Evolutionary conservation across 2,329 filamentous ascomycete genomes (phyloP).

Genomic region (Aspergillus carbonarius): DNA sequence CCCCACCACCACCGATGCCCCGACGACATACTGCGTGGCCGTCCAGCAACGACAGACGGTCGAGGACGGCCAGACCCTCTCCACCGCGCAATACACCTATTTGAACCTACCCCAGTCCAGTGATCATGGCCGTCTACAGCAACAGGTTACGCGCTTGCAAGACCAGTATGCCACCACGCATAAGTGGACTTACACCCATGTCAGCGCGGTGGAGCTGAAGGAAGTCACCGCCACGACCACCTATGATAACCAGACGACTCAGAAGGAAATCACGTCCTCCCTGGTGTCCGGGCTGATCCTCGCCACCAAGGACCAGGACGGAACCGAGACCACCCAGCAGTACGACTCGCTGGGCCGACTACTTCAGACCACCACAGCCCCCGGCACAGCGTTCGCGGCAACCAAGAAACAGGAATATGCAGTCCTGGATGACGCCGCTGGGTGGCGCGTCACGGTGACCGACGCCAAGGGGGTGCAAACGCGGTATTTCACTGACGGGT

Average conservation of each 20-base stretch:
- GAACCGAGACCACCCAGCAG: not conserved
- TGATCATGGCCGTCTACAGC: constrained; percentile 6
- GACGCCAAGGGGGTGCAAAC: constrained; percentile 6
- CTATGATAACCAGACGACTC: not conserved
- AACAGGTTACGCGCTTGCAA: not conserved
- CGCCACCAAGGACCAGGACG: not conserved
- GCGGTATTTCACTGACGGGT: constrained; percentile 4
- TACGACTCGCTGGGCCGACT: constrained; percentile 1
- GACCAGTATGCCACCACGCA: not conserved
- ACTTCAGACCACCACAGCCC: not conserved
- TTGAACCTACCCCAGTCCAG: not conserved
- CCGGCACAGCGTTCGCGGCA: not conserved
- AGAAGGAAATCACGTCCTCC: not conserved
- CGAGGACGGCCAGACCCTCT: not conserved
- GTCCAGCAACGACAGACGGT: not conserved
- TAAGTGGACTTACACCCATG: not conserved
- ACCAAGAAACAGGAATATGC: not conserved
- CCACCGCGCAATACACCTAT: constrained; percentile 1
- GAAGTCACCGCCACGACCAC: not conserved
- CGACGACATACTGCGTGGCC: not conserved
- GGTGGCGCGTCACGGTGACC: not conserved
- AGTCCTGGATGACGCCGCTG: not conserved
- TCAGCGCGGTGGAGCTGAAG: not conserved
- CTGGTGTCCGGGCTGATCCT: not conserved
- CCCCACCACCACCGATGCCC: not conserved